Evolutionary conservation across 345 rosid species (phyloP), one percentile per base, ranked within the genome.

Genomic region (Acer yangbiense): DNA sequence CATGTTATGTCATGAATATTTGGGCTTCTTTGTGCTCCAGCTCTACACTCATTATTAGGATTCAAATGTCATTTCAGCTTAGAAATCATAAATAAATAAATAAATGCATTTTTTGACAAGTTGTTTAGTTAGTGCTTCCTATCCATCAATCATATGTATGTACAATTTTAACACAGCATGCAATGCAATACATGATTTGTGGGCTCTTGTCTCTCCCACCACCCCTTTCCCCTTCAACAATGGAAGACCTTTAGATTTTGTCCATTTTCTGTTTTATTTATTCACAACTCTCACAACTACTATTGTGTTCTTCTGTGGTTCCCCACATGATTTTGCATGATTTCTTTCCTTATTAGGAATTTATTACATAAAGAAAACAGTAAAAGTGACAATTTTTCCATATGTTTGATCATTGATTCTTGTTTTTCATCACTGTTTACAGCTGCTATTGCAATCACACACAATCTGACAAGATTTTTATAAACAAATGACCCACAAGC

Each of bases 91-190:
- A 71, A 55, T 68, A 35, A 71, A 55, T 68, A 35, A 71, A 44
- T 11, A 23, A 7, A n/a, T n/a, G 64, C 17, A 18, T 29, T 29
- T 29, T 18, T 35, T 35, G 39, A 25, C 82, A 70, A 76, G 73
- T 76, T 78, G 83, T 80, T 76, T 73, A 65, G 25, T 76, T 52
- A 68, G 84, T 85, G 82, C 84, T 78, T 50, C 77, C 61, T 23
- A 68, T 60, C 55, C 39, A 21, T 41, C 78, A 71, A 32, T 79
- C 61, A 58, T 62, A 10, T 29, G 6, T 62, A 14, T 29, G 6
- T 18, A 41, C 41, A 63, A 48, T 20, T 4, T 58, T 44, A 75
- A 3, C 64, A 11, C 64, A 20, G 44, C 66, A 72, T 84, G 78
- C 70, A 72, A 72, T 84, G 78, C 70, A 72, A 60, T 79, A 17